These are phyloP conservation scores for Puccinia horiana DNA, from an alignment of 1,284 basidiomycete species.

Conservation along the genomic window DNA sequence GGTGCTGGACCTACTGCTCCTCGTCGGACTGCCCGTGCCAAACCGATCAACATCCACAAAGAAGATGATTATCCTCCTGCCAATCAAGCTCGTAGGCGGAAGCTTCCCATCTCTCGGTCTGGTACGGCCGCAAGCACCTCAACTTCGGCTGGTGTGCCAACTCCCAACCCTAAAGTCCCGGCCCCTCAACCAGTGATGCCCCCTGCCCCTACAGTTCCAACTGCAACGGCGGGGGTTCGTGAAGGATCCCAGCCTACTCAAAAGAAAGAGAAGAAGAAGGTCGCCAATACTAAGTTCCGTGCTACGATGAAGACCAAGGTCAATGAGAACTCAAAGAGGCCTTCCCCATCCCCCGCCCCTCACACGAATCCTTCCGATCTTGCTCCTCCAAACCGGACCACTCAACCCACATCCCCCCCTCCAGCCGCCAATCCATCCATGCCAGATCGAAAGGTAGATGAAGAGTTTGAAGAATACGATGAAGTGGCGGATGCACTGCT, in stretches of 20 bases:
- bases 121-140: background rate
- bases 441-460: slow-evolving; percentile 38
- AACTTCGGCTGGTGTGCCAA: background rate
- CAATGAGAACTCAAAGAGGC: slow-evolving; percentile 22
- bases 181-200: slow-evolving; percentile 21
- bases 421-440: background rate
- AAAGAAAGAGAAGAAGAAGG: slow-evolving; percentile 44
- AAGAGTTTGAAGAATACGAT: slow-evolving; percentile 48
- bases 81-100: slow-evolving; percentile 10
- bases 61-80: slow-evolving; percentile 20
- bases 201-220: background rate
- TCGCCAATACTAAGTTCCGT: slow-evolving; percentile 40
- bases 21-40: slow-evolving; percentile 24
- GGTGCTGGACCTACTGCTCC: background rate
- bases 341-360: slow-evolving; percentile 41
- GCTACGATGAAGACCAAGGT: slow-evolving; percentile 30
- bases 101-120: slow-evolving; percentile 6
- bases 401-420: background rate
- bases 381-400: background rate
- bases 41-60: background rate
- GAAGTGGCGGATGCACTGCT: slow-evolving; percentile 44
- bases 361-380: background rate
- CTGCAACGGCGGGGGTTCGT: background rate
- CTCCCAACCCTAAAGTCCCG: background rate
- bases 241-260: slow-evolving; percentile 19